These are phyloP conservation scores for Cyathus striatus DNA, from an alignment of 768 basidiomycete species.

Conservation along the genomic window DNA sequence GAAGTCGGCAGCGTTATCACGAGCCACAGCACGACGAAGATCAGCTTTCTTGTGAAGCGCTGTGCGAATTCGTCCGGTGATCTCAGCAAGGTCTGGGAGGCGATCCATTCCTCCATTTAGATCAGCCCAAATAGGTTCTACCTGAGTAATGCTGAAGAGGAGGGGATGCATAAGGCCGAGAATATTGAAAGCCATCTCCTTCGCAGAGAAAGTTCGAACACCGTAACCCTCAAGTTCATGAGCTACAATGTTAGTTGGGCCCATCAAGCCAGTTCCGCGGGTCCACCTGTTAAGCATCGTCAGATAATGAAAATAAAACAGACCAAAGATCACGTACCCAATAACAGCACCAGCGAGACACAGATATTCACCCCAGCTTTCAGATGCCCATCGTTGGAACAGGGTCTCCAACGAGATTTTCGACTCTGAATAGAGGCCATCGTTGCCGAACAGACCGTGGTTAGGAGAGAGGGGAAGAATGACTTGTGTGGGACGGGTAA, in stretches of 20 bases:
- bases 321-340: conserved; percentile 51
- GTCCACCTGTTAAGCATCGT: conserved; percentile 66
- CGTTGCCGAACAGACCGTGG: conserved; percentile 96
- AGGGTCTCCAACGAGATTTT: conserved; percentile 98
- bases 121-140: conserved; percentile 99
- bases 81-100: conserved; percentile 88
- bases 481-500: conserved; percentile 97
- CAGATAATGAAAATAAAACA: conserved; percentile 5
- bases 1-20: conserved; percentile 96
- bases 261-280: conserved; percentile 96
- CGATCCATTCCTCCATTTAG: conserved; percentile 98
- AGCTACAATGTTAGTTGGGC: conserved; percentile 89
- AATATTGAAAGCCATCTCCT: conserved; percentile 99
- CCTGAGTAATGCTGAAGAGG: conserved; percentile 98
- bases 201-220: conserved; percentile 96
- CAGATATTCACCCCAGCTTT: conserved; percentile 98
- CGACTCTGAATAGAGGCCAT: conserved; percentile 96
- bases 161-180: conserved; percentile 99
- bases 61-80: conserved; percentile 81
- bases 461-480: conserved; percentile 97
- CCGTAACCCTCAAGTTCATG: conserved; percentile 91
- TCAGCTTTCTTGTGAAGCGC: conserved; percentile 83
- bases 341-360: conserved; percentile 98
- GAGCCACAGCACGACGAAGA: conserved; percentile 87
- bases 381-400: conserved; percentile 97